Base-by-base conservation (phyloP, 73 alveolate species). In the Symbiodinium natans region DNA sequence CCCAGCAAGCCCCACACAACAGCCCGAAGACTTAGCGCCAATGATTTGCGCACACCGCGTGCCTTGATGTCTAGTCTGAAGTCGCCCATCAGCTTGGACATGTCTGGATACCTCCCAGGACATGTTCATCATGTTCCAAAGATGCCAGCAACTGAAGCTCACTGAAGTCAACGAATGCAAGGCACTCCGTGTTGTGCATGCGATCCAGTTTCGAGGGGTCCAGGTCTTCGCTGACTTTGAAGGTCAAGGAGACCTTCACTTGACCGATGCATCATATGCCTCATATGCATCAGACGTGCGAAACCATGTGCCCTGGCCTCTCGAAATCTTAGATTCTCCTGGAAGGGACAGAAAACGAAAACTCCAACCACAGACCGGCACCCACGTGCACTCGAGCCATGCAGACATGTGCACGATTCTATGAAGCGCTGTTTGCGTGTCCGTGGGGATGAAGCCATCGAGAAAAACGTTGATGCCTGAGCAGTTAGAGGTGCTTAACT, bases 311-410 rank as follows among this genome's bases (percentile, higher is more conserved):
- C 63, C 10, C 29, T 21, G 19, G 71, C 99, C 43, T 99, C 99
- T 99, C 99, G 99, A 98, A 99, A 99, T 98, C 99, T 97, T 99
- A 99, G 99, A 99, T 99, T 99, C 99, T 99, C 99, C 96, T 87
- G 41, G 82, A 27, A n/a, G n/a, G n/a, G n/a, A n/a, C n/a, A n/a
- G n/a, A n/a, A n/a, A n/a, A n/a, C n/a, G n/a, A n/a, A n/a, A n/a
- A n/a, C n/a, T n/a, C n/a, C n/a, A n/a, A n/a, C n/a, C n/a, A n/a
- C n/a, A n/a, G n/a, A n/a, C n/a, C n/a, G n/a, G n/a, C n/a, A n/a
- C n/a, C n/a, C n/a, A n/a, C n/a, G n/a, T n/a, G n/a, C n/a, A n/a
- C n/a, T n/a, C n/a, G n/a, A n/a, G n/a, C n/a, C n/a, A n/a, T n/a
- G n/a, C n/a, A n/a, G n/a, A n/a, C n/a, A n/a, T n/a, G n/a, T n/a